These are phyloP conservation scores for Maudiozyma barnettii DNA, from an alignment of 805 yeast species.

Conservation along the genomic window DNA sequence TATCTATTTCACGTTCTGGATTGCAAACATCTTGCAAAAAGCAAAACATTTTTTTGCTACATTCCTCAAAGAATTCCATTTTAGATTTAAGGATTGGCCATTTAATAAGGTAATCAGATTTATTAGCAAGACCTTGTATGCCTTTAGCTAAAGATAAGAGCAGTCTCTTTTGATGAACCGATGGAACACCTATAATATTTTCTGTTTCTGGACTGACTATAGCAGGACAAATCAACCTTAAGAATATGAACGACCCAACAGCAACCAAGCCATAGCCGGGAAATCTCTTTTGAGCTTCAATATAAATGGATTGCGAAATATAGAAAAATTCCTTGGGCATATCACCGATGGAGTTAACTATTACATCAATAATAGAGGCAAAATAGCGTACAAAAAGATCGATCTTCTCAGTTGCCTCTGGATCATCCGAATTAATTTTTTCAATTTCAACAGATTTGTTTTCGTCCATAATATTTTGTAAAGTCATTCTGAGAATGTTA, in stretches of 20 bases:
- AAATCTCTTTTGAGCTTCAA: constrained; percentile 48
- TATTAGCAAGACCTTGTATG: constrained; percentile 80
- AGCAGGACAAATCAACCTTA: constrained; percentile 79
- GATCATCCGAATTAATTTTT: constrained; percentile 32
- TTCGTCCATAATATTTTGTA: constrained; percentile 42
- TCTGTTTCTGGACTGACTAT: constrained; percentile 72
- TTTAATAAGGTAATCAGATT: constrained; percentile 54
- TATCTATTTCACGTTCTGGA: constrained; percentile 14
- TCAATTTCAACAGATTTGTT: constrained; percentile 59
- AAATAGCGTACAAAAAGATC: constrained; percentile 48
- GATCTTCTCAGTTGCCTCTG: constrained; percentile 34
- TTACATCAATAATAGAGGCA: constrained; percentile 46
- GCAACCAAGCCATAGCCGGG: constrained; percentile 61
- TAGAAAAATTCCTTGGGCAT: constrained; percentile 67
- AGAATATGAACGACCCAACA: constrained; percentile 78
- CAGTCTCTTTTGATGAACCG: constrained; percentile 45
- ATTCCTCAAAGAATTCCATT: constrained; percentile 33
- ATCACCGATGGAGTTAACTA: constrained; percentile 42
- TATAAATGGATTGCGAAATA: constrained; percentile 58
- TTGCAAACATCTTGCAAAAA: constrained; percentile 34
- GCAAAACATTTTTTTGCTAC: constrained; percentile 32
- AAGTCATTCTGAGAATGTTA: constrained; percentile 43
- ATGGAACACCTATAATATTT: constrained; percentile 32
- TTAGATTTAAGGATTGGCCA: constrained; percentile 46
- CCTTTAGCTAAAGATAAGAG: constrained; percentile 73